Conservation (phyloP, 1,139 yeast species). For the Waltiozyma sp. region DNA sequence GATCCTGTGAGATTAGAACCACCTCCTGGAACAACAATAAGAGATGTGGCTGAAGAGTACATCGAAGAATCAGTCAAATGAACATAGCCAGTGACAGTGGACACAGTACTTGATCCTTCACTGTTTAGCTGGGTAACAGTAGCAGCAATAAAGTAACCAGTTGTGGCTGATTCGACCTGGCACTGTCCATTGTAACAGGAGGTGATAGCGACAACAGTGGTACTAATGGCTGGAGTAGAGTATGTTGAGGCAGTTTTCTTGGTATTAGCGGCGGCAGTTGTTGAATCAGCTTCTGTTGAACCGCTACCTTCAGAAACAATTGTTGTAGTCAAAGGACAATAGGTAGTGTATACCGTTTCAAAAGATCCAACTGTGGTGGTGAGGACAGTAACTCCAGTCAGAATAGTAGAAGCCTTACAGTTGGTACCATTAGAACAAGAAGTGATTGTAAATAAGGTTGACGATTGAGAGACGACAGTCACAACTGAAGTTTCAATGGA, state of each 20-base stretch:
- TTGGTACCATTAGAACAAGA: constrained; percentile 30
- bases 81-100: not conserved
- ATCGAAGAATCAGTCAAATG: not conserved
- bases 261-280: not conserved
- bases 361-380: constrained; percentile 19
- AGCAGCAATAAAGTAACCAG: not conserved
- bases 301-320: not conserved
- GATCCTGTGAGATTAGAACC: not conserved
- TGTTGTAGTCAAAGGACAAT: constrained; percentile 18
- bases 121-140: not conserved
- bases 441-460: constrained; percentile 23
- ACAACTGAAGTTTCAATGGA: constrained; percentile 3
- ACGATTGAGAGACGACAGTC: constrained; percentile 1
- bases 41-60: not conserved
- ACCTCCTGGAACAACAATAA: not conserved
- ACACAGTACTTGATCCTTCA: not conserved
- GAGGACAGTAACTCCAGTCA: constrained; percentile 28
- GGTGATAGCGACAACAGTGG: not conserved
- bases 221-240: not conserved
- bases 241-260: not conserved
- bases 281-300: not conserved
- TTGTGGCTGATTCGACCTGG: not conserved
- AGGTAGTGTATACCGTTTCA: constrained; percentile 19
- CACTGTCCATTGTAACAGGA: not conserved
- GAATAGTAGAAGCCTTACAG: constrained; percentile 25